A percentile compares a stretch with the other conserved stretches of the same genome.
phyloP scores from a whole-genome alignment of 2,329 filamentous ascomycete species.

The Hysterium pulicare region DNA sequence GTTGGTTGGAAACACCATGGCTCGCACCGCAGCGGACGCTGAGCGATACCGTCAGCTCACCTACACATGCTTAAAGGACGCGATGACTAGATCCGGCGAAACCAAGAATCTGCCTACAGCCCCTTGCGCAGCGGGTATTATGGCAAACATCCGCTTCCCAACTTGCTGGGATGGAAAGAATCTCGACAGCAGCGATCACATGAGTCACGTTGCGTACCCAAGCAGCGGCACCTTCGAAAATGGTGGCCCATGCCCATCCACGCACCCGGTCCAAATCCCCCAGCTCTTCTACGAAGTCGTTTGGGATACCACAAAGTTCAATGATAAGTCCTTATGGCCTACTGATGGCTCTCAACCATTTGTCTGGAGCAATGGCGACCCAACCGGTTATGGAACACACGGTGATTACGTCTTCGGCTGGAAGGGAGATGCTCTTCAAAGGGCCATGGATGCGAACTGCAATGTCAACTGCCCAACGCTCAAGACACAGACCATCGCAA shows the following conservation, averaged over 20 bases:
- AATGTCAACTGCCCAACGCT: neutral
- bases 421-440: neutral
- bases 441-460: neutral
- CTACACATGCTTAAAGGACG: slow-evolving; percentile 42
- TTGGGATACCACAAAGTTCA: neutral
- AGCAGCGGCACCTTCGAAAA: slow-evolving; percentile 11
- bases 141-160: slow-evolving; percentile 41
- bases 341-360: neutral
- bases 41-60: slow-evolving; percentile 43
- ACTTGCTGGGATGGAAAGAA: slow-evolving; percentile 7
- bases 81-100: slow-evolving; percentile 38
- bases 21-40: slow-evolving; percentile 33
- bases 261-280: slow-evolving; percentile 11
- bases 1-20: slow-evolving; percentile 40
- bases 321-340: neutral
- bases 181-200: slow-evolving; percentile 1
- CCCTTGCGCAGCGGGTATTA: slow-evolving; percentile 41
- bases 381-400: neutral
- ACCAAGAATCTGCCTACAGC: slow-evolving; percentile 39
- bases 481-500: neutral
- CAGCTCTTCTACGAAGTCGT: slow-evolving; percentile 9
- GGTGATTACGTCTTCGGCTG: slow-evolving; percentile 1
- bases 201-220: slow-evolving; percentile 6
- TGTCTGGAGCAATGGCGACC: neutral
- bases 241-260: slow-evolving; percentile 4